A percentile compares a stretch with the other conserved stretches of the same genome.
Conservation (phyloP, 1,139 yeast genomes). For the Kodamaea alishanica region DNA sequence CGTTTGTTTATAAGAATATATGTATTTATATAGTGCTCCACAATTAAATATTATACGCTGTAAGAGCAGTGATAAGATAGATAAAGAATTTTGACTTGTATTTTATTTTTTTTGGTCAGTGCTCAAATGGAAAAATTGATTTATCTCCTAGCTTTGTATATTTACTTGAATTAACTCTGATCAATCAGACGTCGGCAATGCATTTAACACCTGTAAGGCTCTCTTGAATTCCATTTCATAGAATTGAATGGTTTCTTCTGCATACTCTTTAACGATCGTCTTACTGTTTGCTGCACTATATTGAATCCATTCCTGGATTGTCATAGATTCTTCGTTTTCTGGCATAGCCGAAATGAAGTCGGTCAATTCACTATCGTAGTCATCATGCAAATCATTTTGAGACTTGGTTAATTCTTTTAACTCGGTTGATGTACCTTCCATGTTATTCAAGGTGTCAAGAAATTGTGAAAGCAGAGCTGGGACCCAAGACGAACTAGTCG, state of each 20-base stretch:
- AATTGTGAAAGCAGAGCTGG: constrained; percentile 16
- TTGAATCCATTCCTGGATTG: constrained; percentile 66
- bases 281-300: constrained; percentile 45
- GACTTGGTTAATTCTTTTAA: constrained; percentile 15
- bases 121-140: too few species aligned
- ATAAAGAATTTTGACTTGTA: too few species aligned
- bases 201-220: constrained; percentile 34
- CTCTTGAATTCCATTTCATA: constrained; percentile 41
- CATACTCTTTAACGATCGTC: constrained; percentile 40
- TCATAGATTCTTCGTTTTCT: constrained; percentile 62
- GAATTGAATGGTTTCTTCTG: constrained; percentile 39
- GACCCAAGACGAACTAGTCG: constrained; percentile 10
- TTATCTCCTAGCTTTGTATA: too few species aligned
- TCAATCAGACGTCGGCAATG: constrained; percentile 23
- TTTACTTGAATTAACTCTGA: background rate
- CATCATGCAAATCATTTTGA: constrained; percentile 43
- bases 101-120: too few species aligned
- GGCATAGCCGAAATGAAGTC: constrained; percentile 68
- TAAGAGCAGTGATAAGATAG: too few species aligned
- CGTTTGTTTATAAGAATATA: too few species aligned
- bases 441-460: constrained; percentile 33
- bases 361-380: constrained; percentile 60
- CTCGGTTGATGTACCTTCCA: constrained; percentile 33
- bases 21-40: too few species aligned
- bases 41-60: too few species aligned